Evolutionary conservation across 73 alveolate species (phyloP).

Genomic region (Tetrahymena thermophila): DNA sequence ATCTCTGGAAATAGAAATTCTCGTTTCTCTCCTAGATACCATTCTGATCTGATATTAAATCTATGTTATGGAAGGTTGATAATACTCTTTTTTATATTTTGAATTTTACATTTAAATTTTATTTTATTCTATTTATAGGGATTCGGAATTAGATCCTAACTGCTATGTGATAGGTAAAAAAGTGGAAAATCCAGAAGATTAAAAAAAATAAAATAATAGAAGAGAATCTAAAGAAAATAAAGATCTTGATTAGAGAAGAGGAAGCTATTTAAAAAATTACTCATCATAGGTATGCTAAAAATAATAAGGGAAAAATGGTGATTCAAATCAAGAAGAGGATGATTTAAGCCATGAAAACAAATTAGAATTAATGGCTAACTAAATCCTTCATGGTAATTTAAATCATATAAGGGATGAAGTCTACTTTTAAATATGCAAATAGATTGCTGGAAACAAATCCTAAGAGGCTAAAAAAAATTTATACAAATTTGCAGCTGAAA

Average conservation of each 20-base stretch:
- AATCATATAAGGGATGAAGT: not conserved
- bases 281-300: not conserved
- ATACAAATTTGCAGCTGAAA: not conserved
- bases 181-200: not conserved
- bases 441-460: not conserved
- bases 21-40: not conserved
- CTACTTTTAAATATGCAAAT: not conserved
- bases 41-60: not conserved
- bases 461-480: not conserved
- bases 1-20: not conserved
- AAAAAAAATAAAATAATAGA: not conserved
- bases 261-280: not conserved
- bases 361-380: not conserved
- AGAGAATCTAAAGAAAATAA: not conserved
- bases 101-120: no score
- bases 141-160: not conserved
- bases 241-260: not conserved
- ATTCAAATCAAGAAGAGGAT: not conserved
- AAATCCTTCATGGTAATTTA: not conserved
- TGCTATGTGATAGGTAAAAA: not conserved
- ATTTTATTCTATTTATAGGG: not conserved
- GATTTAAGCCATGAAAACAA: not conserved
- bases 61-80: not conserved
- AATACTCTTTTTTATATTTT: no score
- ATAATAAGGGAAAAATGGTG: not conserved